Evolutionary conservation across 345 rosid genomes (phyloP), one percentile per base, ranked within the genome.

Genomic region (Citrus reticulata): DNA sequence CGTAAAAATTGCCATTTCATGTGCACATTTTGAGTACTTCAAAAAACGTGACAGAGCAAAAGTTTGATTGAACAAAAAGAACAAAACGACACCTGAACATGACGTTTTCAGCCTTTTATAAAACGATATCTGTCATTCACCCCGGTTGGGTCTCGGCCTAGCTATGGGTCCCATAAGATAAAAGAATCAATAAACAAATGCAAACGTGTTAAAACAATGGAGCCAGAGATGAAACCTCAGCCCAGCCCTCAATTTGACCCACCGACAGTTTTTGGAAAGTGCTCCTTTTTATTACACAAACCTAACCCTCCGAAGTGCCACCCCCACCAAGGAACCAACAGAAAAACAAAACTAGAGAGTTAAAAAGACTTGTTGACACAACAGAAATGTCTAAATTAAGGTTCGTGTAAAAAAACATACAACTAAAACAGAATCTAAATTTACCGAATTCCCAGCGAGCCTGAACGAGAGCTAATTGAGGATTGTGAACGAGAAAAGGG

Each of bases 401-500:
- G 32, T 27, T 27, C 11, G 17, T 25, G 16, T 10, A 0, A 61
- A 24, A 68, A 1, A 8, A 24, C 54, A 35, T 37, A 13, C 9
- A 22, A 14, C 49, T 11, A 19, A 67, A 68, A 68, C 42, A 35
- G 55, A 68, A 68, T 22, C 10, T 37, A 68, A 68, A 30, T 34
- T 51, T 32, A 95, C 99, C 99, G 81, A 93, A 96, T 90, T 91
- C 91, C 99, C 99, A 96, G 51, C 99, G 99, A 85, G 97, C 79
- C 83, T 96, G 99, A 73, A 94, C 97, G 46, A 96, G 87, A 77
- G 89, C 98, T 72, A 95, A 58, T 68, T 90, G 79, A 1, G 97
- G 94, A 87, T 95, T 95, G 79, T 90, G 93, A 46, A 83, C 80
- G 2, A 95, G 91, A 64, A 88, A 96, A 14, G 99, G 99, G 27